phyloP scores from a whole-genome alignment of 331 rosid genomes.

The Telfairia occidentalis region DNA sequence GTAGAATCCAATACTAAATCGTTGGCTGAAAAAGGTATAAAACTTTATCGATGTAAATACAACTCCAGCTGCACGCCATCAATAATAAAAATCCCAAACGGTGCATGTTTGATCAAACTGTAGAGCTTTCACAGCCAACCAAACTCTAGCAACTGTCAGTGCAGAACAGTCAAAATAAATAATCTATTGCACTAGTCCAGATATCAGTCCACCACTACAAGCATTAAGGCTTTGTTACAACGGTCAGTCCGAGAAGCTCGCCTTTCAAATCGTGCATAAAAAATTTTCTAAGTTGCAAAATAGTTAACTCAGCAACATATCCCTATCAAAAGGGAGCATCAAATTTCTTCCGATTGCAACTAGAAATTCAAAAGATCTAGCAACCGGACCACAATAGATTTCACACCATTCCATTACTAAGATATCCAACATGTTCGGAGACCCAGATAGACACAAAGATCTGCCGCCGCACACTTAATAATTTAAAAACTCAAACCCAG shows the following conservation, averaged over 20 bases:
- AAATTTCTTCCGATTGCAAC: not conserved
- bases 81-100: not conserved
- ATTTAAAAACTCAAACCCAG: not conserved
- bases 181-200: not conserved
- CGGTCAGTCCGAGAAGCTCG: not conserved
- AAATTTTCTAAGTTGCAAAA: not conserved
- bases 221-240: not conserved
- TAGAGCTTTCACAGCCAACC: not conserved
- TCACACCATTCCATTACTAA: not conserved
- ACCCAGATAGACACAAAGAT: not conserved
- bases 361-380: not conserved
- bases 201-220: not conserved
- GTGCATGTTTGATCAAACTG: not conserved
- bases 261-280: not conserved
- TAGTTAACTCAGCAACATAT: not conserved
- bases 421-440: not conserved
- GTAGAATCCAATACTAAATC: not conserved
- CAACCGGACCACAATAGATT: not conserved
- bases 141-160: not conserved
- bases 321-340: not conserved
- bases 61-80: not conserved
- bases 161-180: not conserved
- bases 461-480: not conserved
- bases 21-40: not conserved
- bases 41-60: not conserved